phyloP scores from a whole-genome alignment of 2,329 filamentous ascomycete species.

The Pseudopithomyces chartarum region DNA sequence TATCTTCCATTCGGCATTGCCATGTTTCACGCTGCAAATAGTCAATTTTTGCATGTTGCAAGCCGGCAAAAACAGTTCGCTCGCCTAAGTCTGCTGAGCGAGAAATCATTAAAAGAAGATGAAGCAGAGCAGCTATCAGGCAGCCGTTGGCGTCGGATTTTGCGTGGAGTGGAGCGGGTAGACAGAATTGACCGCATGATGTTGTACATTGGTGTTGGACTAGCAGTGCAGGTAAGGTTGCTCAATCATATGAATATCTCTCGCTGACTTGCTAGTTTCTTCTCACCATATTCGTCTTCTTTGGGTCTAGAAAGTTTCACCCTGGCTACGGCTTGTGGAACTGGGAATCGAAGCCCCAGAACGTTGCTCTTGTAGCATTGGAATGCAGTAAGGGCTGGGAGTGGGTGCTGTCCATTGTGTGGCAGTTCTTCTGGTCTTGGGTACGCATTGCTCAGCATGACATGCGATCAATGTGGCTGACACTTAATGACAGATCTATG shows the following conservation, averaged over 20 bases:
- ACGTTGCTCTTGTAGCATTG: constrained; percentile 22
- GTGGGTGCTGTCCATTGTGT: constrained; percentile 43
- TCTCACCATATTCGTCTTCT: constrained; percentile 36
- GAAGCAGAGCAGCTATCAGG: constrained; percentile 27
- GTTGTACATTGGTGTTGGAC: constrained; percentile 33
- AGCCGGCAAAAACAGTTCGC: constrained; percentile 40
- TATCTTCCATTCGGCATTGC: constrained; percentile 37
- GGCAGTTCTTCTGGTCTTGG: constrained; percentile 45
- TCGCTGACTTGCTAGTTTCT: constrained; percentile 16
- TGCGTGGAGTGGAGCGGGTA: constrained; percentile 27
- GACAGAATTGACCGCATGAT: constrained; percentile 35
- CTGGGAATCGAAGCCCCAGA: constrained; percentile 32
- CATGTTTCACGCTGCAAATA: constrained; percentile 41
- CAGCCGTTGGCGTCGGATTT: constrained; percentile 30
- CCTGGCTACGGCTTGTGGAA: constrained; percentile 36
- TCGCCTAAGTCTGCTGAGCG: constrained; percentile 28
- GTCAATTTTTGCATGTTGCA: constrained; percentile 40
- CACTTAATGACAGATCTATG: constrained; percentile 25
- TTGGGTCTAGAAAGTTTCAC: constrained; percentile 41
- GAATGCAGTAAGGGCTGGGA: constrained; percentile 42
- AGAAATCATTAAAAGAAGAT: constrained; percentile 28
- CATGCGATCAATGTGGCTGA: background rate
- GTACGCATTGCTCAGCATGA: background rate
- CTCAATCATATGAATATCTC: background rate
- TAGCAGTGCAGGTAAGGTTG: constrained; percentile 31